phyloP scores from a whole-genome alignment of 805 yeast species.

The Candida maltosa region DNA sequence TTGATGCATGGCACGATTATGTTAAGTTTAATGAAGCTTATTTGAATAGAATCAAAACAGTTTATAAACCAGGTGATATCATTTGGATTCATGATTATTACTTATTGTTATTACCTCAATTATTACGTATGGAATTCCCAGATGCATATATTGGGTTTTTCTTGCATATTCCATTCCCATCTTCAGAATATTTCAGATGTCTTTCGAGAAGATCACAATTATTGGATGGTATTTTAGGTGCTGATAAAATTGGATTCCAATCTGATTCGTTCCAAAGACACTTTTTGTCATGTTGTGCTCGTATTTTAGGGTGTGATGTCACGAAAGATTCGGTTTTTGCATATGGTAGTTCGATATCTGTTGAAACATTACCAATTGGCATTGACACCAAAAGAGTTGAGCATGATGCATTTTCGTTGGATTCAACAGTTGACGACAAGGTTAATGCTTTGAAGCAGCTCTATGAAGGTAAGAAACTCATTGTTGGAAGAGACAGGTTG shows the following conservation, averaged over 20 bases:
- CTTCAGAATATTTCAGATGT: slow-evolving; percentile 90
- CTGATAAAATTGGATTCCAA: slow-evolving; percentile 84
- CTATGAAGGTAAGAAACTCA: slow-evolving; percentile 66
- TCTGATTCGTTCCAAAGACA: slow-evolving; percentile 84
- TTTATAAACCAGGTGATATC: slow-evolving; percentile 84
- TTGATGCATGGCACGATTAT: slow-evolving; percentile 80
- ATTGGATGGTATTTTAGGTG: slow-evolving; percentile 88
- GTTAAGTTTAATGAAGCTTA: slow-evolving; percentile 88
- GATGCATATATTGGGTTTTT: slow-evolving; percentile 74
- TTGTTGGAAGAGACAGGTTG: slow-evolving; percentile 91
- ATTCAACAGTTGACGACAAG: slow-evolving; percentile 52
- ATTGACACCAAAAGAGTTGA: slow-evolving; percentile 73
- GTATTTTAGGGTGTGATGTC: slow-evolving; percentile 81
- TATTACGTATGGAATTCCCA: slow-evolving; percentile 73
- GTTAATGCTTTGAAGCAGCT: slow-evolving; percentile 61
- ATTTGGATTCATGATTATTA: slow-evolving; percentile 94
- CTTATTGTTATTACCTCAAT: slow-evolving; percentile 74
- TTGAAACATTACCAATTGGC: slow-evolving; percentile 84
- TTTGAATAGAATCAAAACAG: slow-evolving; percentile 67
- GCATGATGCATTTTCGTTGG: slow-evolving; percentile 49
- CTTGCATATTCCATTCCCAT: slow-evolving; percentile 91
- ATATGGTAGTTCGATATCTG: slow-evolving; percentile 73
- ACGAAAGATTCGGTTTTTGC: slow-evolving; percentile 55
- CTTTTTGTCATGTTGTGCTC: slow-evolving; percentile 83
- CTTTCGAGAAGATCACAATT: slow-evolving; percentile 78